These are phyloP conservation scores for Hemileccinum impolitum DNA, from an alignment of 768 basidiomycete genomes.

Conservation along the genomic window DNA sequence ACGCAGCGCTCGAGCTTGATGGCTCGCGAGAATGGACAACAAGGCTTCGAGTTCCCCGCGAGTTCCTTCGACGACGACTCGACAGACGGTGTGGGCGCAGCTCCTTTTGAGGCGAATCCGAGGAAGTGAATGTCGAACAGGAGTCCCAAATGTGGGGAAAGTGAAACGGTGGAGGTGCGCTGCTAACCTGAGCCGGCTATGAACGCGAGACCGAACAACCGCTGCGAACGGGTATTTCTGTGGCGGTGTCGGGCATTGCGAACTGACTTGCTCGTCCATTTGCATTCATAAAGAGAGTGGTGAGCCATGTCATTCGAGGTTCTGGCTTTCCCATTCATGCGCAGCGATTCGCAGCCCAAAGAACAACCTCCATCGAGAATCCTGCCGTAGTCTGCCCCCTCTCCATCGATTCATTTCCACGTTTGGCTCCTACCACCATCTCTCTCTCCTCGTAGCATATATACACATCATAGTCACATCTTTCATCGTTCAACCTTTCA, in stretches of 20 bases:
- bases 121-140: not conserved
- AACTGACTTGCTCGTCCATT: no score
- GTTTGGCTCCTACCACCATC: not conserved
- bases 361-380: slow-evolving; percentile 15
- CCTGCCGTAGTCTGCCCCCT: not conserved
- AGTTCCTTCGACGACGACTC: no score
- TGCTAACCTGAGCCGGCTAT: not conserved
- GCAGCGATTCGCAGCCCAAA: slow-evolving; percentile 10
- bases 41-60: no score
- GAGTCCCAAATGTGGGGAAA: not conserved
- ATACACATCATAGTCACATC: not conserved
- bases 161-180: not conserved
- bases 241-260: slow-evolving; percentile 1
- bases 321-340: slow-evolving; percentile 1
- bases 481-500: not conserved
- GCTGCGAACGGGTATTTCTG: not conserved
- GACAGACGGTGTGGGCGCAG: no score
- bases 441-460: not conserved
- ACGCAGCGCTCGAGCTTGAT: not conserved
- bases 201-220: not conserved
- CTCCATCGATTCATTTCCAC: slow-evolving; percentile 3
- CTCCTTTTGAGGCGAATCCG: no score
- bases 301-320: no score
- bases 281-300: not conserved
- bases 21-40: no score